Percentiles rank a stretch among this genome's conserved stretches.
Evolutionary conservation across 2,329 filamentous ascomycete genomes (phyloP).

Genomic region (Aspergillus aculeatinus): DNA sequence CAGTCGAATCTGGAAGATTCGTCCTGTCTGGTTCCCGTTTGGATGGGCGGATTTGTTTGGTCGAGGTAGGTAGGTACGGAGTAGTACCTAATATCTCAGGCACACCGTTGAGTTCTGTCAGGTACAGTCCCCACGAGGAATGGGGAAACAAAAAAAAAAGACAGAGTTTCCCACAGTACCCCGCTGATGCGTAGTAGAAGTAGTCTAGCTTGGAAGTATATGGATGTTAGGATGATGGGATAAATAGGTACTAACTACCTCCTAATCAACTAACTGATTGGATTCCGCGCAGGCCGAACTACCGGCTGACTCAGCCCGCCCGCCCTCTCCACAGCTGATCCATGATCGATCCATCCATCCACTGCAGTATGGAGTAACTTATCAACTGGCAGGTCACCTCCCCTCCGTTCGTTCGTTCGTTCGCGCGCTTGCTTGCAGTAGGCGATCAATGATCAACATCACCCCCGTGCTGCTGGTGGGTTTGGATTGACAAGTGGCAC

Average conservation of each 20-base stretch:
- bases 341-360: background rate
- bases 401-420: background rate
- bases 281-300: background rate
- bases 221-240: no score
- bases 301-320: background rate
- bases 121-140: background rate
- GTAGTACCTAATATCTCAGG: background rate
- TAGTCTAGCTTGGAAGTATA: background rate
- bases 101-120: background rate
- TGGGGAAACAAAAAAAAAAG: background rate
- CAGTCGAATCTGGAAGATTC: background rate
- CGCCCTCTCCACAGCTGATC: background rate
- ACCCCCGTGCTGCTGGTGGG: constrained; percentile 7
- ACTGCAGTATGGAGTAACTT: no score
- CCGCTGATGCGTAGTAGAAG: background rate
- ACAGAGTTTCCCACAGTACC: background rate
- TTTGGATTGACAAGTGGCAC: background rate
- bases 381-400: background rate
- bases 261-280: no score
- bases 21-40: background rate
- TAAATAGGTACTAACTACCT: no score
- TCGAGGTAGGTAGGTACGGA: no score
- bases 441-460: constrained; percentile 7
- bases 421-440: background rate
- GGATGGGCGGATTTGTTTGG: no score